Conservation (phyloP, 2,329 filamentous ascomycete genomes). For the Tolypocladium ophioglossoides region DNA sequence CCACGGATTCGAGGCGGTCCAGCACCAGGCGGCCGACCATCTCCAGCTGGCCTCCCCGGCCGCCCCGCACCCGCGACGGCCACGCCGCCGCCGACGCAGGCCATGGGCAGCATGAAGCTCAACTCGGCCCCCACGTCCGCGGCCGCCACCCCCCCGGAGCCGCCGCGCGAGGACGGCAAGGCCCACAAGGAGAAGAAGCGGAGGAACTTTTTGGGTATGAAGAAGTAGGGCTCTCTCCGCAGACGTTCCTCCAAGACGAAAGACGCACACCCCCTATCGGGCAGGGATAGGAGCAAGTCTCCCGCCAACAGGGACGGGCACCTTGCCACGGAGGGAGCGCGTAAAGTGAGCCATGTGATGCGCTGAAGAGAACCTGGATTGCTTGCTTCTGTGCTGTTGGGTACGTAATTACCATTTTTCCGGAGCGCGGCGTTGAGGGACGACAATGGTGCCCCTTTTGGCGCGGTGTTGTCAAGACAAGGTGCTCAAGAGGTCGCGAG, state of each 20-base stretch:
- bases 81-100: conserved; percentile 39
- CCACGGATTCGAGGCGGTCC: conserved; percentile 6
- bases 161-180: conserved; percentile 25
- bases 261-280: neutral
- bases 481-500: neutral
- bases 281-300: neutral
- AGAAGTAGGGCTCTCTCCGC: conserved; percentile 36
- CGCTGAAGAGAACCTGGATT: neutral
- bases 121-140: conserved; percentile 13
- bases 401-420: neutral
- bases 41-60: conserved; percentile 13
- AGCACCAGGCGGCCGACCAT: neutral
- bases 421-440: neutral
- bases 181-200: conserved; percentile 51
- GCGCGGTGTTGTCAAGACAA: neutral
- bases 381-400: neutral
- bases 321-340: neutral
- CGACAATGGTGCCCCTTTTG: neutral
- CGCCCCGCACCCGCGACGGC: conserved; percentile 7
- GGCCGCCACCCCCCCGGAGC: conserved; percentile 9
- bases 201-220: conserved; percentile 46
- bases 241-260: conserved; percentile 5
- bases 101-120: conserved; percentile 46
- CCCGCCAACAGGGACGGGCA: neutral
- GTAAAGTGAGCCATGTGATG: neutral